Evolutionary conservation across 2,329 filamentous ascomycete species (phyloP).

Genomic region (Talaromyces sp.): DNA sequence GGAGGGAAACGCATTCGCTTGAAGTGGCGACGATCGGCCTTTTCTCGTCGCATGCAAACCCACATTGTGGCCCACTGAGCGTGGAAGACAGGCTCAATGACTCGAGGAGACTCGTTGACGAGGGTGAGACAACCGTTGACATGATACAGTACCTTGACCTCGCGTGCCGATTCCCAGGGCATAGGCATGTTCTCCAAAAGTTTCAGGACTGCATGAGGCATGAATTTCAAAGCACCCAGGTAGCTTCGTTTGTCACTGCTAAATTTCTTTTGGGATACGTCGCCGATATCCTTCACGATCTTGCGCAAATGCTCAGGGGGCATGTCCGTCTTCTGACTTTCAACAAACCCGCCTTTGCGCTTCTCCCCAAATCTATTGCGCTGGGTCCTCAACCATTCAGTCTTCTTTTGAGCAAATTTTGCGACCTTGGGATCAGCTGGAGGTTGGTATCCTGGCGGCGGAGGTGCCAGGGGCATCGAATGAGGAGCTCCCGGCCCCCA

Average conservation of each 20-base stretch:
- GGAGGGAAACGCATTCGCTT: constrained; percentile 99
- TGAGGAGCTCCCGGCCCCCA: constrained; percentile 52
- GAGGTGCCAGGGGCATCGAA: constrained; percentile 58
- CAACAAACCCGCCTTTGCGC: constrained; percentile 90
- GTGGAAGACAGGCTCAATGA: constrained; percentile 96
- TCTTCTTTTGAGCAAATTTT: constrained; percentile 98
- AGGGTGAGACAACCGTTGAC: constrained; percentile 95
- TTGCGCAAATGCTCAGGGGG: constrained; percentile 96
- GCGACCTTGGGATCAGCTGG: constrained; percentile 76
- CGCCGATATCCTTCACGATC: constrained; percentile 96
- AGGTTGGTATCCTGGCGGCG: constrained; percentile 79
- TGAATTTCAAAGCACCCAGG: constrained; percentile 94
- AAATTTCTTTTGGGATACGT: constrained; percentile 99
- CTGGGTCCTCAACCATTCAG: constrained; percentile 91
- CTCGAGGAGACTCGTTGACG: constrained; percentile 92
- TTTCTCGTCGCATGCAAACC: constrained; percentile 96
- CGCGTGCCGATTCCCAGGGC: constrained; percentile 95
- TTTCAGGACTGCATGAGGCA: constrained; percentile 97
- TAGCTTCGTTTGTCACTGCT: constrained; percentile 98
- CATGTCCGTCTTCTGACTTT: constrained; percentile 98
- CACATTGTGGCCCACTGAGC: constrained; percentile 99
- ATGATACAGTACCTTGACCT: constrained; percentile 97
- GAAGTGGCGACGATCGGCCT: constrained; percentile 91
- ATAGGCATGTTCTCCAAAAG: constrained; percentile 99
- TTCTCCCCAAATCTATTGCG: constrained; percentile 95